A percentile compares a stretch with the other conserved stretches of the same genome.
These are phyloP conservation scores for Clonostachys rosea DNA, from an alignment of 2,329 filamentous ascomycete species.

Conservation along the genomic window DNA sequence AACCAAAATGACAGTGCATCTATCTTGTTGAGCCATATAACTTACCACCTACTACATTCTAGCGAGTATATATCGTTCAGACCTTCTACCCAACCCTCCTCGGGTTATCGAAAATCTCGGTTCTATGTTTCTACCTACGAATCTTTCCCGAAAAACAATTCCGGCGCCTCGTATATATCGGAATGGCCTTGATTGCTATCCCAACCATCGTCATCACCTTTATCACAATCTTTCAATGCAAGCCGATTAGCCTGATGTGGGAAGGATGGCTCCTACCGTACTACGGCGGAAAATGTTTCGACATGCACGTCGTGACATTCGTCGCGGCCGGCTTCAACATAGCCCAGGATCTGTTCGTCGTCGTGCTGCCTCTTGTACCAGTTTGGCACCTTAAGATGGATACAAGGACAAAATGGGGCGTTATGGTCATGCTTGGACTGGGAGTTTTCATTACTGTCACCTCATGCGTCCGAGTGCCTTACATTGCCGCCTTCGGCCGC, in stretches of 20 bases:
- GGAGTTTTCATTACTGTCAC: constrained; percentile 31
- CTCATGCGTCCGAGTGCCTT: constrained; percentile 26
- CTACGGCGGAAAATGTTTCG: constrained; percentile 9
- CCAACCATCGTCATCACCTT: constrained; percentile 28
- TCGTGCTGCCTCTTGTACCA: constrained; percentile 34
- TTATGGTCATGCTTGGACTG: constrained; percentile 38
- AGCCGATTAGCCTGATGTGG: constrained; percentile 25
- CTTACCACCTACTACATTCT: not conserved
- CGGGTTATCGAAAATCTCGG: constrained; percentile 29
- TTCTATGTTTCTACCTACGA: constrained; percentile 31
- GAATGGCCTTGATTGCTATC: constrained; percentile 22
- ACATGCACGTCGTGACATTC: constrained; percentile 25
- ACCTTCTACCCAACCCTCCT: constrained; percentile 29
- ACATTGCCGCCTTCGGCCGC: constrained; percentile 21
- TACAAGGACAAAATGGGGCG: constrained; percentile 33
- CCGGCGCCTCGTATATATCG: constrained; percentile 18
- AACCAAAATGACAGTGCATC: too few species aligned
- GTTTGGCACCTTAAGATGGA: constrained; percentile 29
- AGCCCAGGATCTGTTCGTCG: constrained; percentile 36
- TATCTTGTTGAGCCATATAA: not conserved
- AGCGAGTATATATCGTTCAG: constrained; percentile 20
- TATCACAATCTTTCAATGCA: constrained; percentile 36
- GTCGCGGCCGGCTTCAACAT: constrained; percentile 38
- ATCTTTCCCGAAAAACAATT: constrained; percentile 25
- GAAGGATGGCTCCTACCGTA: constrained; percentile 9